These are phyloP conservation scores for Aureococcus anophagefferens DNA, from an alignment of 108 stramenopile species.

Conservation along the genomic window DNA sequence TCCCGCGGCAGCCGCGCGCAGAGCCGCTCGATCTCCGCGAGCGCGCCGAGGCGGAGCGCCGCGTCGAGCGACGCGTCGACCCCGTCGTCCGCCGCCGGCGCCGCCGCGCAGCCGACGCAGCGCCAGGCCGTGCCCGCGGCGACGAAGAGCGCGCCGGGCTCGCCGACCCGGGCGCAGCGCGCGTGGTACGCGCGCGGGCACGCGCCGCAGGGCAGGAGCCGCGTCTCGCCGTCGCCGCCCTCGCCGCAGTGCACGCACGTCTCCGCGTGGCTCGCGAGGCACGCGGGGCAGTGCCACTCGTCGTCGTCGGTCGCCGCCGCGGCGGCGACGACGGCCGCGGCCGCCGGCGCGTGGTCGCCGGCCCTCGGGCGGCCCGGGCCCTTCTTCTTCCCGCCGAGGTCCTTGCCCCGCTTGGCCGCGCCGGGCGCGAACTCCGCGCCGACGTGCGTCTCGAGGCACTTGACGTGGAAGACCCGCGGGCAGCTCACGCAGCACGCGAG, in stretches of 20 bases:
- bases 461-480: not conserved
- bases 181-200: not conserved
- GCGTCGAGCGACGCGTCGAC: no score
- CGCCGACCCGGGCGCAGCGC: conserved; percentile 1
- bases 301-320: not conserved
- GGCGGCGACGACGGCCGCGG: not conserved
- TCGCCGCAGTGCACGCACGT: not conserved
- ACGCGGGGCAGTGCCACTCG: not conserved
- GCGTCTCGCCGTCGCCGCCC: not conserved
- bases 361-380: no score
- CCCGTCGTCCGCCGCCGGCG: no score
- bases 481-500: conserved; percentile 8
- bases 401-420: no score
- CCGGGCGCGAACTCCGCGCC: no score
- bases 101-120: not conserved
- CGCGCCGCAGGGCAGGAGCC: not conserved
- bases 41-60: not conserved
- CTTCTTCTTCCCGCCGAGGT: conserved; percentile 3
- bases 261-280: not conserved
- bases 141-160: not conserved
- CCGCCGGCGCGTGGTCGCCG: not conserved
- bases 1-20: not conserved
- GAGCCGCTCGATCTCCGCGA: not conserved
- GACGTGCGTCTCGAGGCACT: not conserved
- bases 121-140: not conserved